Conservation (phyloP, 1,284 basidiomycete genomes). For the Pholiota adiposa region DNA sequence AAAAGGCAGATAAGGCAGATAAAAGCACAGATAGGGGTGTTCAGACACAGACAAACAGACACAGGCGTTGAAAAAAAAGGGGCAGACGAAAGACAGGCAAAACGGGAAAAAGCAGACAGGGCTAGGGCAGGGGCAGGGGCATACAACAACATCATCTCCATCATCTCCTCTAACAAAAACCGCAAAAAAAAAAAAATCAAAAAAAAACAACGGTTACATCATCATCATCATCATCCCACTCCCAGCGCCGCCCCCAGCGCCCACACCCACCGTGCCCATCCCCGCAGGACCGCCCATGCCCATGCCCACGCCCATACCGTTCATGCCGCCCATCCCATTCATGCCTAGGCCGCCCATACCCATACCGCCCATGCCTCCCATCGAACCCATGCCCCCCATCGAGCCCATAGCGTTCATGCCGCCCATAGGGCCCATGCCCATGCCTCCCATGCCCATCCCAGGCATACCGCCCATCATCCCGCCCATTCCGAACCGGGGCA, state of each 20-base stretch:
- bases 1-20: too few species aligned
- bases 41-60: too few species aligned
- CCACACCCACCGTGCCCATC: background rate
- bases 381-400: constrained; percentile 1
- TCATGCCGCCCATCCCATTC: constrained; percentile 3
- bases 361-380: constrained; percentile 9
- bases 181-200: background rate
- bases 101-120: too few species aligned
- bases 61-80: too few species aligned
- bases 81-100: too few species aligned
- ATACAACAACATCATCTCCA: too few species aligned
- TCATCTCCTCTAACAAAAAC: background rate
- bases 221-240: constrained; percentile 27
- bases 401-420: constrained; percentile 5
- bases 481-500: constrained; percentile 4
- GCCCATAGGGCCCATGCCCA: background rate
- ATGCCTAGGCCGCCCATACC: constrained; percentile 10
- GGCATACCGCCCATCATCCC: constrained; percentile 12
- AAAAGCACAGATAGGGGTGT: too few species aligned
- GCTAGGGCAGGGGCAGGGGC: too few species aligned
- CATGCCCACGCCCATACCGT: constrained; percentile 4
- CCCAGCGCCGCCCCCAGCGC: constrained; percentile 13
- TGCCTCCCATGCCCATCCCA: background rate
- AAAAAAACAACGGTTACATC: constrained; percentile 14
- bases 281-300: constrained; percentile 4